Conservation (phyloP, 2,329 filamentous ascomycete species). For the Curvularia sp. region DNA sequence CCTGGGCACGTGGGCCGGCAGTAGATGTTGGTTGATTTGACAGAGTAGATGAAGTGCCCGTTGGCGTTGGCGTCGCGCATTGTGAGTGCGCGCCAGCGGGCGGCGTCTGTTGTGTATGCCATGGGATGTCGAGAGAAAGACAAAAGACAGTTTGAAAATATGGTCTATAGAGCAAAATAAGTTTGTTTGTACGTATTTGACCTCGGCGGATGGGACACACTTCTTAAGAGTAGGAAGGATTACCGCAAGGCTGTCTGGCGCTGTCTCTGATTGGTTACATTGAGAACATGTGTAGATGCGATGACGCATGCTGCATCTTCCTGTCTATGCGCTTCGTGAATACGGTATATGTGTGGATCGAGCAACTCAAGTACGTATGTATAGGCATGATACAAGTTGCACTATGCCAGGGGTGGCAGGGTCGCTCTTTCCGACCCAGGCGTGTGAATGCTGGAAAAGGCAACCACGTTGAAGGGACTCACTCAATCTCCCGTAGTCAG, state of each 20-base stretch:
- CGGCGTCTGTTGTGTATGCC: slow-evolving; percentile 41
- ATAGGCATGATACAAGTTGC: background rate
- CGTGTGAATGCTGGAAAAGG: slow-evolving; percentile 15
- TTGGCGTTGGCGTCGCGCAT: slow-evolving; percentile 54
- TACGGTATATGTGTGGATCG: background rate
- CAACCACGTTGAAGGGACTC: slow-evolving; percentile 29
- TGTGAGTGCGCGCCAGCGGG: slow-evolving; percentile 53
- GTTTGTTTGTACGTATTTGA: background rate
- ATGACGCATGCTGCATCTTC: slow-evolving; percentile 19
- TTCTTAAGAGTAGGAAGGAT: slow-evolving; percentile 1
- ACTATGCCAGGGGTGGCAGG: slow-evolving; percentile 1
- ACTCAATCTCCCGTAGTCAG: slow-evolving; percentile 1
- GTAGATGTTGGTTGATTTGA: slow-evolving; percentile 65
- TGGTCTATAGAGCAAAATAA: too few relatives aligned
- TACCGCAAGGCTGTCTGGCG: background rate
- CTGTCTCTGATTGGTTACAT: slow-evolving; percentile 33
- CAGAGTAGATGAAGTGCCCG: slow-evolving; percentile 61
- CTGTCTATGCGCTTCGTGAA: background rate
- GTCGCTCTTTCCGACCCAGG: slow-evolving; percentile 22
- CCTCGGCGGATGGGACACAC: background rate
- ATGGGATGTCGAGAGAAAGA: slow-evolving; percentile 18
- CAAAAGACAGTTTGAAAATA: background rate
- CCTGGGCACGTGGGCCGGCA: slow-evolving; percentile 68
- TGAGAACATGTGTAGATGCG: slow-evolving; percentile 22
- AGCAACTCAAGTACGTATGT: background rate